Evolutionary conservation across 345 rosid species (phyloP), one percentile per base, ranked within the genome.

Genomic region (Populus euphratica): DNA sequence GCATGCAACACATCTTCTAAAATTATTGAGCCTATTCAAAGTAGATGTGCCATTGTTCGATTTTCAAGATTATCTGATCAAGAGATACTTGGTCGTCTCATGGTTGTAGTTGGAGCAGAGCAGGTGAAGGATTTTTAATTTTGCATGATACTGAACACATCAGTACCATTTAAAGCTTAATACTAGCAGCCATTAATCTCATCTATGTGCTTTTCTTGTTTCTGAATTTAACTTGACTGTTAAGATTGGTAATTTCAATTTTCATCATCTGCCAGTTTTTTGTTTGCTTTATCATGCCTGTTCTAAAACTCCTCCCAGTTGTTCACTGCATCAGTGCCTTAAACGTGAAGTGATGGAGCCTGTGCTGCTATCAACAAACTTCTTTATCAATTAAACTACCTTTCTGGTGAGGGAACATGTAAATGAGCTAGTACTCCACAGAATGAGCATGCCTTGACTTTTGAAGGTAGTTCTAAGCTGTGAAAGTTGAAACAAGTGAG

Each of bases 1-100:
- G 99, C 99, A 29, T 93, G 99, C 82, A 96, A 93, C 75, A 86
- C 89, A 1, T 92, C 97, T 35, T 88, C 97, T 38, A 96, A 94
- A 86, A 86, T 93, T 71, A 96, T 93, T 68, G 99, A 93, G 85
- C 97, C 99, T 49, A 96, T 96, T 84, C 99, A 96, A 90, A 96
- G 99, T 83, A 87, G 99, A 90, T 93, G 99, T 79, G 98, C 99
- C 2, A 83, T 93, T 29, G 98, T 93, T 78, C 93, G 97, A 47
- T 96, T 96, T 88, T 92, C 98, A 76, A 91, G 97, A 71, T 86
- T 96, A 78, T 92, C 98, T 73, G 97, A 93, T 79, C 92, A 90
- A 83, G 92, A 96, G 90, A 91, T 96, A 76, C 95, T 91, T 65
- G 90, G 93, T 54, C 97, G 98, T 80, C 96, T 96, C 79, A 89